Evolutionary conservation across 805 yeast species (phyloP).

Genomic region (Metschnikowia baotianmanensis): DNA sequence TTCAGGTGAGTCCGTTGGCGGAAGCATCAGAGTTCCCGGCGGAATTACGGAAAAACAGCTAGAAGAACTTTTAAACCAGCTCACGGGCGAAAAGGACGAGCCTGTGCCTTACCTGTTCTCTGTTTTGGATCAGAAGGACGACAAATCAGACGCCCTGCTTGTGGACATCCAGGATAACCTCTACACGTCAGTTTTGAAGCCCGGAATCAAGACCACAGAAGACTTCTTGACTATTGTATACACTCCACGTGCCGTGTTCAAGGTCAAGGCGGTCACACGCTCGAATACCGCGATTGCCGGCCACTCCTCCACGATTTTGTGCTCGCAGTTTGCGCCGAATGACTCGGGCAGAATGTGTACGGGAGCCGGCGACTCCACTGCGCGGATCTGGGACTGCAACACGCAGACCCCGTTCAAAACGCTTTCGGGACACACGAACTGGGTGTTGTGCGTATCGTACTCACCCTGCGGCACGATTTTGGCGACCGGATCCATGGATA

Average conservation of each 20-base stretch:
- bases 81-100: conserved; percentile 68
- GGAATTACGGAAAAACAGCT: conserved; percentile 79
- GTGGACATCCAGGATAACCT: conserved; percentile 77
- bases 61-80: conserved; percentile 80
- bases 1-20: conserved; percentile 83
- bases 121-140: conserved; percentile 46
- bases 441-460: conserved; percentile 92
- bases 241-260: conserved; percentile 93
- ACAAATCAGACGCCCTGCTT: conserved; percentile 35
- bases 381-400: conserved; percentile 94
- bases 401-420: conserved; percentile 89
- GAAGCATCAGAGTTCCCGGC: conserved; percentile 89
- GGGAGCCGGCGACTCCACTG: conserved; percentile 96
- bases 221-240: conserved; percentile 87
- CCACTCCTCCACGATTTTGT: conserved; percentile 89
- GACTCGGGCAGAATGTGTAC: conserved; percentile 83
- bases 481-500: conserved; percentile 97
- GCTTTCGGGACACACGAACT: conserved; percentile 79
- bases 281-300: conserved; percentile 92
- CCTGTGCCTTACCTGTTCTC: conserved; percentile 90
- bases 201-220: conserved; percentile 86
- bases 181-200: conserved; percentile 78
- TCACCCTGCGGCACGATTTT: conserved; percentile 87
- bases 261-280: conserved; percentile 86
- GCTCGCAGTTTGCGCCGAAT: conserved; percentile 91